These are phyloP conservation scores for Mycosphaerella arachidis DNA, from an alignment of 2,329 filamentous ascomycete species.

Conservation along the genomic window DNA sequence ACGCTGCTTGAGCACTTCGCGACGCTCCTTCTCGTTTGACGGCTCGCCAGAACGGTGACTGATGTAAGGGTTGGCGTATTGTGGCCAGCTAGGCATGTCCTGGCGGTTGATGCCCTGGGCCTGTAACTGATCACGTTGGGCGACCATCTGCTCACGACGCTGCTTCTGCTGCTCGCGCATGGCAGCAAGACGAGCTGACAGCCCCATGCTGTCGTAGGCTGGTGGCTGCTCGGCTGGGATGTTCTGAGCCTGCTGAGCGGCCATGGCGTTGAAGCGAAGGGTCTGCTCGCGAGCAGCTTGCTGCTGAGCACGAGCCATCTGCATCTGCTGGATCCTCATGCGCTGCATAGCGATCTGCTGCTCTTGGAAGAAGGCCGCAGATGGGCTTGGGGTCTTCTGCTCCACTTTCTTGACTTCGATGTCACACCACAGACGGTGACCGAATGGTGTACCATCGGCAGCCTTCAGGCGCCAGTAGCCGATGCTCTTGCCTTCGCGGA, in stretches of 20 bases:
- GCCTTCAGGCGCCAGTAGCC: conserved; percentile 96
- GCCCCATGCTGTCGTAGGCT: conserved; percentile 18
- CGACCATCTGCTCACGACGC: conserved; percentile 35
- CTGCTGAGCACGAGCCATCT: conserved; percentile 29
- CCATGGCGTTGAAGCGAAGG: background rate
- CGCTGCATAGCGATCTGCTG: conserved; percentile 10
- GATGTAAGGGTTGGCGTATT: conserved; percentile 4
- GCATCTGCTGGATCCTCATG: conserved; percentile 9
- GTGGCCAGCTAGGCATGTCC: conserved; percentile 12
- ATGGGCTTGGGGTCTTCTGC: conserved; percentile 8
- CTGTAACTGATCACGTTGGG: conserved; percentile 21
- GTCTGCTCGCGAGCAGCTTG: conserved; percentile 28
- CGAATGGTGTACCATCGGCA: conserved; percentile 74
- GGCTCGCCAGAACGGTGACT: conserved; percentile 3
- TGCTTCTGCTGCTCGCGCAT: conserved; percentile 29
- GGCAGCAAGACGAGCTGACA: conserved; percentile 22
- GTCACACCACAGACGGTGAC: conserved; percentile 93
- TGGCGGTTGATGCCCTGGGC: conserved; percentile 14
- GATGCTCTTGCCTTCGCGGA: conserved; percentile 71
- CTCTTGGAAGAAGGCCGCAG: conserved; percentile 3
- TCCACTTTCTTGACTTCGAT: conserved; percentile 57
- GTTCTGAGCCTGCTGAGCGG: conserved; percentile 5
- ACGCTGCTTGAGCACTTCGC: conserved; percentile 29
- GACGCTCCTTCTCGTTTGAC: conserved; percentile 22
- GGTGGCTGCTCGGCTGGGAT: conserved; percentile 20